phyloP scores from a whole-genome alignment of 345 rosid genomes.

The Xanthoceras sorbifolium region DNA sequence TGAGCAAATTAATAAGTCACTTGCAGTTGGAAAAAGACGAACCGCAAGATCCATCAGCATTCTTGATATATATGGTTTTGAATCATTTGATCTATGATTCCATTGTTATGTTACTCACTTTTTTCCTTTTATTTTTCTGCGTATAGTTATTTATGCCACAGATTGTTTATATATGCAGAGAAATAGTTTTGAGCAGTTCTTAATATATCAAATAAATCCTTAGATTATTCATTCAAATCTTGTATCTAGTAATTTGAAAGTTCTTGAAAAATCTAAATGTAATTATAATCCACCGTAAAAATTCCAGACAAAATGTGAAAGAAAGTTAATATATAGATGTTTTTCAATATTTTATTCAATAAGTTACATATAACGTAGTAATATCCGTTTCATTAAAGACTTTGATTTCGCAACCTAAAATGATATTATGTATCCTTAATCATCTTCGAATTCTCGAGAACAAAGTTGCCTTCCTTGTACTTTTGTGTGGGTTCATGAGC shows the following conservation, averaged over 20 bases:
- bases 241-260: too few species aligned
- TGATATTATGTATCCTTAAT: too few species aligned
- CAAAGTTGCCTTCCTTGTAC: constrained; percentile 46
- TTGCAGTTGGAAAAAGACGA: constrained; percentile 89
- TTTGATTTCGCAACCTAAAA: too few species aligned
- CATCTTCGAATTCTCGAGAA: constrained; percentile 40
- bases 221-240: too few species aligned
- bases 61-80: constrained; percentile 98
- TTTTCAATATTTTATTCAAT: too few species aligned
- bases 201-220: too few species aligned
- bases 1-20: constrained; percentile 92
- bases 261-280: too few species aligned
- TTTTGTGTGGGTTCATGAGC: constrained; percentile 31
- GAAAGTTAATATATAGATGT: too few species aligned
- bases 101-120: constrained; percentile 10
- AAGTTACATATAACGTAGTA: too few species aligned
- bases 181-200: constrained; percentile 99
- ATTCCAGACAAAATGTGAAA: too few species aligned
- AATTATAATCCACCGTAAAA: too few species aligned
- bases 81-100: constrained; percentile 87
- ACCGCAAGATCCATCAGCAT: constrained; percentile 98
- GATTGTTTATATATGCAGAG: constrained; percentile 63
- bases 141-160: constrained; percentile 17
- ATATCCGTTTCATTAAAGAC: too few species aligned
- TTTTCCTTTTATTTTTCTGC: constrained; percentile 10